Base-by-base conservation (phyloP, 2,329 filamentous ascomycete species). In the Stemphylium beticola region DNA sequence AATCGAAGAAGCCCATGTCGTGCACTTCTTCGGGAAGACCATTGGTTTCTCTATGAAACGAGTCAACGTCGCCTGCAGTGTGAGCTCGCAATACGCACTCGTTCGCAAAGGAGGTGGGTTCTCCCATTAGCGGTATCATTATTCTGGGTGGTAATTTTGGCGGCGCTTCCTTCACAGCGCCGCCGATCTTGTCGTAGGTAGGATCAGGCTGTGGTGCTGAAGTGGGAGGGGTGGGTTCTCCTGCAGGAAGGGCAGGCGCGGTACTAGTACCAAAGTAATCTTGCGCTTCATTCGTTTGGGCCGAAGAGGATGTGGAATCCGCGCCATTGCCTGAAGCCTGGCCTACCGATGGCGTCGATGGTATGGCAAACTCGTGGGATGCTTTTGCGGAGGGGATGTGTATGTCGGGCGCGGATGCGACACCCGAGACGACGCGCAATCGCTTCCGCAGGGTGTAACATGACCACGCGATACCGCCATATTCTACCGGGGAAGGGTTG, bases 381-480 rank as follows among this genome's bases (percentile, higher is more conserved):
- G 75, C 74, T 9, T 78, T 75, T 39, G 77, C 75, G 38, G 71
- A 68, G 11, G 68, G 66, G 11, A 72, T 53, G 40, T 50, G 60
- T 7, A 58, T 57, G 3, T 55, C 18, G 29, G 50, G 42, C 9
- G 48, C 53, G 12, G 67, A 49, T 5, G 55, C 40, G 33, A 60
- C 48, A 33, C 85, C 87, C 64, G 86, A 88, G 40, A 92, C 80
- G 42, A 93, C 83, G 17, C 89, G 85, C 54, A 90, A 83, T 12
- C 88, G 83, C 63, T 83, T 86, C 51, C 88, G 81, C 37, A 95
- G 65, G 0, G 89, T 91, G 22, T 84, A 88, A 57, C 83, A 87
- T 2, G 85, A 87, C 91, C 91, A 93, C 12, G 81, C 79, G 22
- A 89, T 78, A 3, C 85, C 87, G 2, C 82, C 88, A 67, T 88